Conservation (phyloP, 768 basidiomycete species). For the Coprinopsis strossmayeri region DNA sequence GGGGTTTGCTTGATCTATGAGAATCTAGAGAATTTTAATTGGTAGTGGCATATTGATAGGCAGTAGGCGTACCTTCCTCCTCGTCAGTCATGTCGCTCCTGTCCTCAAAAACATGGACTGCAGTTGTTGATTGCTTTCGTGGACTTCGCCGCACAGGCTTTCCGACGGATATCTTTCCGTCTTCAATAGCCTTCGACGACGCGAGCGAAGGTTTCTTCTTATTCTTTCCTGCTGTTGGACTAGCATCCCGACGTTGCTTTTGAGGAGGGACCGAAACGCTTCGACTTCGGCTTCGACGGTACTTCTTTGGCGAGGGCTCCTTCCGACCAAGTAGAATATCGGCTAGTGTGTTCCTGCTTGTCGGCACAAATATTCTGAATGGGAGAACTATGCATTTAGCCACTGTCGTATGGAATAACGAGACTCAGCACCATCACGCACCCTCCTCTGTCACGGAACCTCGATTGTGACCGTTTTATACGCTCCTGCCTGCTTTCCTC, state of each 20-base stretch:
- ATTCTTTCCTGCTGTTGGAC: slow-evolving; percentile 1
- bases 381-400: no score
- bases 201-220: slow-evolving; percentile 4
- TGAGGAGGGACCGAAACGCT: slow-evolving; percentile 6
- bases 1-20: no score
- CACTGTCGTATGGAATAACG: no score
- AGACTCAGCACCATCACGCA: no score
- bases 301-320: slow-evolving; percentile 6
- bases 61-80: no score
- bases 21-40: no score
- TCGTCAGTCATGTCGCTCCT: background rate
- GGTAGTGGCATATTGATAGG: no score
- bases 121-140: no score
- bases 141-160: slow-evolving; percentile 5
- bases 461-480: slow-evolving; percentile 53
- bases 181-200: background rate
- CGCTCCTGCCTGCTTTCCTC: slow-evolving; percentile 59
- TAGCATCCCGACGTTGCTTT: slow-evolving; percentile 1
- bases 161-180: slow-evolving; percentile 1
- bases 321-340: slow-evolving; percentile 6
- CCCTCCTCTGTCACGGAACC: slow-evolving; percentile 67
- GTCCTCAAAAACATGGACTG: background rate
- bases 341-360: slow-evolving; percentile 6
- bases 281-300: slow-evolving; percentile 1
- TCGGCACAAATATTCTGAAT: slow-evolving; percentile 11